Evolutionary conservation across 1,139 yeast species (phyloP).

Genomic region (Hemisphaericaspora subhashii): DNA sequence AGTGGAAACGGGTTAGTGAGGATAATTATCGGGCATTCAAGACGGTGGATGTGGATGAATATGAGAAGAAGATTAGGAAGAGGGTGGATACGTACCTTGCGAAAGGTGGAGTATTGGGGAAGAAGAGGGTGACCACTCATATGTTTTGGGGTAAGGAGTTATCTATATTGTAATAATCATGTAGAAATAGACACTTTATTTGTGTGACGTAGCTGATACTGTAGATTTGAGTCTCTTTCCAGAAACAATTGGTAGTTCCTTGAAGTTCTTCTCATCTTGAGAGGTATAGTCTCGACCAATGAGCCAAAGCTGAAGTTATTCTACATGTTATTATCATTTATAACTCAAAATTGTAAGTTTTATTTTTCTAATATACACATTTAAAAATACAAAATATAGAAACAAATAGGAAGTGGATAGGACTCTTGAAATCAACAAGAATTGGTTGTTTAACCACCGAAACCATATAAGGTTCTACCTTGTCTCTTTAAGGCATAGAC

Average conservation of each 20-base stretch:
- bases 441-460: conserved; percentile 80
- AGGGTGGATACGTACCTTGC: conserved; percentile 24
- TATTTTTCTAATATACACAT: conserved; percentile 2
- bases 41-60: conserved; percentile 34
- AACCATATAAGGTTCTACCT: conserved; percentile 99
- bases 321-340: no score
- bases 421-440: neutral
- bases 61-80: conserved; percentile 31
- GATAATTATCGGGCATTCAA: conserved; percentile 29
- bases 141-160: conserved; percentile 1
- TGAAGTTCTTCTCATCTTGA: no score
- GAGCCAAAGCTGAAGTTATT: no score
- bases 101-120: conserved; percentile 32
- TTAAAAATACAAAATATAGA: neutral
- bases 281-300: no score
- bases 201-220: no score
- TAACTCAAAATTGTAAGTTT: no score
- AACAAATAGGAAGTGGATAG: no score
- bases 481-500: conserved; percentile 99
- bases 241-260: no score
- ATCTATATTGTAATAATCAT: neutral
- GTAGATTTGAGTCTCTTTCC: no score
- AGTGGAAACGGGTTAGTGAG: conserved; percentile 50
- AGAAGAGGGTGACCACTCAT: neutral
- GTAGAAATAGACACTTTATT: neutral